These are phyloP conservation scores for Mycotypha africana DNA, from an alignment of 371 early-diverging fungal species.

Conservation along the genomic window DNA sequence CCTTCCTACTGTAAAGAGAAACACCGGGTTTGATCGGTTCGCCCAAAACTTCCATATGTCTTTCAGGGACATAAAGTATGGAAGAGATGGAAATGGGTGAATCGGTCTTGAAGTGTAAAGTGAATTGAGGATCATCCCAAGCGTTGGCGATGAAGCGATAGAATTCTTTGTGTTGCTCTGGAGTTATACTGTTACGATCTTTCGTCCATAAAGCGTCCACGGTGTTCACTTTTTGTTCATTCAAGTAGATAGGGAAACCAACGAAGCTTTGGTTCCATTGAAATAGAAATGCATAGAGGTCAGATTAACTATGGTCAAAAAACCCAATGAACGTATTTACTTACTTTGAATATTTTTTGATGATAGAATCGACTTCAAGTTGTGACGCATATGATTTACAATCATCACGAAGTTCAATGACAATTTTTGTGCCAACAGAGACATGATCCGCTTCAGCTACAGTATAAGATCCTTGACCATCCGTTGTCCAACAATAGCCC, in stretches of 20 bases:
- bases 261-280: constrained; percentile 76
- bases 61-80: constrained; percentile 69
- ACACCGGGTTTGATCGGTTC: constrained; percentile 68
- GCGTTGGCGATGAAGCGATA: constrained; percentile 77
- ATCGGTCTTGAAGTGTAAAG: constrained; percentile 73
- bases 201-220: constrained; percentile 96
- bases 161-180: constrained; percentile 90
- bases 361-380: constrained; percentile 65
- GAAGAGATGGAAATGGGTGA: constrained; percentile 72
- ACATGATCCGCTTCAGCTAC: constrained; percentile 75
- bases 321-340: no score
- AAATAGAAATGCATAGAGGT: no score
- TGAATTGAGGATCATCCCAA: constrained; percentile 71
- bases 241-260: constrained; percentile 89
- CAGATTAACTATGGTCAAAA: no score
- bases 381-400: constrained; percentile 81
- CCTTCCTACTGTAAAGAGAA: constrained; percentile 75
- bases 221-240: constrained; percentile 76
- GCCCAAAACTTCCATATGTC: constrained; percentile 65
- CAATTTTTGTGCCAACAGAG: constrained; percentile 89
- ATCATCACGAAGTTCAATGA: constrained; percentile 89
- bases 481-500: constrained; percentile 82
- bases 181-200: constrained; percentile 66
- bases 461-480: constrained; percentile 77
- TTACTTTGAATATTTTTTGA: constrained; percentile 92